Base-by-base conservation (phyloP, 306 rosid genomes). In the Gastrolobium villosum region DNA sequence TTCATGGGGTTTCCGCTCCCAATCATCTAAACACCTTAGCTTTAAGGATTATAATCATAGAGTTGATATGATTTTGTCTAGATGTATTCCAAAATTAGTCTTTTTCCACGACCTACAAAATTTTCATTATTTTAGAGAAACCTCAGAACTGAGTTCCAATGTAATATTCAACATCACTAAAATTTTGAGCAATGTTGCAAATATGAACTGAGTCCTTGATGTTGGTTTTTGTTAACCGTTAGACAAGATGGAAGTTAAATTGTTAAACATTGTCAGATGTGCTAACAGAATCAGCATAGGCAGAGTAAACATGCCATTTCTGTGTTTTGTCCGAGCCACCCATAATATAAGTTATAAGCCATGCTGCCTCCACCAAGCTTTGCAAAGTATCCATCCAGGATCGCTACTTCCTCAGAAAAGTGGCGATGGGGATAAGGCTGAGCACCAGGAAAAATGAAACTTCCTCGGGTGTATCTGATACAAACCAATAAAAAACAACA, bases 31-130 rank as follows among this genome's bases (percentile, higher is more conserved):
- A 63, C 40, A 52, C 50, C 60, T 70, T 43, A 39, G 36, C 34
- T 50, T 41, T 20, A 7, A 62, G 10, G 48, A 39, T 10, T 43
- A 30, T 50, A 55, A 64, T 26, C 32, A 5, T 56, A 15, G 34
- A 28, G 60, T 52, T 68, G 35, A 81, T 39, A 65, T 44, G 10
- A 72, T 44, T 40, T 55, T 44, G 39, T 80, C 28, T 77, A 77
- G 50, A 34, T 31, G 6, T 54, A 36, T 30, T 13, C 15, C 30
- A 39, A 77, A 46, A 20, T 49, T 30, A 36, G 36, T 54, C 65
- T 13, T 67, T 30, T 46, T 59, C 57, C 48, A 48, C 31, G 37
- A 26, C 53, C 64, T 45, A 3, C 53, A 34, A 62, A 30, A 52
- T 14, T 70, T 82, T 56, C 49, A 28, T 54, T 36, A 30, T 48